Evolutionary conservation across 2,329 filamentous ascomycete species (phyloP).

Genomic region (Mycogone perniciosa): DNA sequence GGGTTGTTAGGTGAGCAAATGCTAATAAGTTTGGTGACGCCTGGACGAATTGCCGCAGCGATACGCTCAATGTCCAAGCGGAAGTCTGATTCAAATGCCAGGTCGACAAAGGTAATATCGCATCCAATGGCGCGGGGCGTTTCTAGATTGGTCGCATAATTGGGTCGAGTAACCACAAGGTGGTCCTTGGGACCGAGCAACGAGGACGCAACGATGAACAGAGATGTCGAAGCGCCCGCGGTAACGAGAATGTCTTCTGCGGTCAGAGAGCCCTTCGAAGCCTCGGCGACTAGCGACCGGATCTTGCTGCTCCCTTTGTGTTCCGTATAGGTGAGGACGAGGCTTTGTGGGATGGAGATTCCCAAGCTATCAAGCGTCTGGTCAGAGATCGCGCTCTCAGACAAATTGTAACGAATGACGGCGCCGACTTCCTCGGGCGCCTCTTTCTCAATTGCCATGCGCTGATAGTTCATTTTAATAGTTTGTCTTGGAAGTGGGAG

Average conservation of each 20-base stretch:
- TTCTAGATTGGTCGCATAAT: slow-evolving; percentile 21
- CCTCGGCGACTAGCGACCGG: slow-evolving; percentile 13
- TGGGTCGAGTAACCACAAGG: slow-evolving; percentile 19
- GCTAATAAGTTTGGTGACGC: too few species aligned
- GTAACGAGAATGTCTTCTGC: slow-evolving; percentile 7
- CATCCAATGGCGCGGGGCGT: slow-evolving; percentile 19
- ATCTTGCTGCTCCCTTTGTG: slow-evolving; percentile 16
- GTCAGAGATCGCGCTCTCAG: slow-evolving; percentile 20
- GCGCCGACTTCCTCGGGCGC: slow-evolving; percentile 20
- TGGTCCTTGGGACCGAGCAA: slow-evolving; percentile 8
- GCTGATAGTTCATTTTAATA: slow-evolving; percentile 18
- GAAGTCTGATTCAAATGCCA: slow-evolving; percentile 16
- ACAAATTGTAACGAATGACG: slow-evolving; percentile 20
- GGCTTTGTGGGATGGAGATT: slow-evolving; percentile 15
- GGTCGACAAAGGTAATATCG: slow-evolving; percentile 18
- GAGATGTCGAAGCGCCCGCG: too few species aligned
- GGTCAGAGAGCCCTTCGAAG: slow-evolving; percentile 8
- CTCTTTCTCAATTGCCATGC: slow-evolving; percentile 22
- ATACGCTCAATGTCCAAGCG: too few species aligned
- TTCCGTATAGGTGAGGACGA: slow-evolving; percentile 18
- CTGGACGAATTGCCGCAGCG: too few species aligned
- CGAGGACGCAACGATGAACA: too few species aligned
- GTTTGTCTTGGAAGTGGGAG: too few species aligned
- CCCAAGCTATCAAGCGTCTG: slow-evolving; percentile 16
- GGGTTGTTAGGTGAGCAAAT: too few species aligned